A percentile compares a stretch with the other conserved stretches of the same genome.
Evolutionary conservation across 768 basidiomycete species (phyloP).

Genomic region (Tephrocybe sp.): DNA sequence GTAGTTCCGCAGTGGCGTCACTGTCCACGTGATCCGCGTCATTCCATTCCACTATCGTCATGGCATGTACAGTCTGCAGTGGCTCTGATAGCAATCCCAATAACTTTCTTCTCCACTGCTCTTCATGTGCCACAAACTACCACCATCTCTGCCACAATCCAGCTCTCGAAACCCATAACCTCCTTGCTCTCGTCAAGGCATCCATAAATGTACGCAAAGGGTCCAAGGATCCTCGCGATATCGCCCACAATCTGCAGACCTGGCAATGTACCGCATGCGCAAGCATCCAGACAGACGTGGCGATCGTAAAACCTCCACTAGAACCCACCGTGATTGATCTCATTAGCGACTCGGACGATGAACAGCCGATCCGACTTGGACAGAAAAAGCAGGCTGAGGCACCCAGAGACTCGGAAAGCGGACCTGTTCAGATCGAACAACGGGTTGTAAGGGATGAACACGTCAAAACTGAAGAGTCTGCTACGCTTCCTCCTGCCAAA

Average conservation of each 20-base stretch:
- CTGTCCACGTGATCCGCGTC: constrained; percentile 3
- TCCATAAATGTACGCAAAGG: constrained; percentile 11
- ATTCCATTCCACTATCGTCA: neutral
- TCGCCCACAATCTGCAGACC: constrained; percentile 10
- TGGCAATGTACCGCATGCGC: constrained; percentile 23
- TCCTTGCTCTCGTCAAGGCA: constrained; percentile 27
- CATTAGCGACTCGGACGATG: constrained; percentile 4
- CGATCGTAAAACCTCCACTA: neutral
- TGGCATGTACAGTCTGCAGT: constrained; percentile 21
- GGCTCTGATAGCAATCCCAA: constrained; percentile 18
- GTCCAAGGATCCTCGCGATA: neutral
- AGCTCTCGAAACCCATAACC: constrained; percentile 27
- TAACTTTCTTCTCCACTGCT: constrained; percentile 33
- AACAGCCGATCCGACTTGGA: neutral
- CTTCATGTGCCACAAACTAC: constrained; percentile 25
- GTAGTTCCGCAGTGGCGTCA: constrained; percentile 11
- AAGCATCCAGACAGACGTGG: neutral
- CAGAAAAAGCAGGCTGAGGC: neutral
- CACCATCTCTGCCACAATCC: constrained; percentile 40
- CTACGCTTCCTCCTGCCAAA: constrained; percentile 1
- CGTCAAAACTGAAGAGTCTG: constrained; percentile 1
- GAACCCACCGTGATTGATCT: constrained; percentile 2
- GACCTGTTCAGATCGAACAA: neutral
- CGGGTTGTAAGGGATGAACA: neutral
- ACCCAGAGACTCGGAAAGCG: neutral